Evolutionary conservation across 179 eudicot genomes (phyloP).

Genomic region (Corrigiola litoralis): DNA sequence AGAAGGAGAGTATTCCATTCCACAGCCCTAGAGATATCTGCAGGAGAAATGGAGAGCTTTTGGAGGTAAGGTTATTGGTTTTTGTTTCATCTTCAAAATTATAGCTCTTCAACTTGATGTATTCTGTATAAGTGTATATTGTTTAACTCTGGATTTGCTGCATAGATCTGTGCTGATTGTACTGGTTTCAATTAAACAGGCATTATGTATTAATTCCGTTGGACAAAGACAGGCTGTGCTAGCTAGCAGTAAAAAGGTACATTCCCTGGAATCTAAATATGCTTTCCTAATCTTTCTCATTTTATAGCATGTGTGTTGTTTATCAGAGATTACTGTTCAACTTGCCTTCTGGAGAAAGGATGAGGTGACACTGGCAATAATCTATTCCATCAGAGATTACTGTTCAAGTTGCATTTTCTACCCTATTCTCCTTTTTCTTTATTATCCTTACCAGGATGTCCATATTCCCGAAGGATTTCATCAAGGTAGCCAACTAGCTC

Average conservation of each 20-base stretch:
- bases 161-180: not conserved
- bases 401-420: too few relatives aligned
- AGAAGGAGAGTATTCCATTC: slow-evolving; percentile 42
- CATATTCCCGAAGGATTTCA: too few relatives aligned
- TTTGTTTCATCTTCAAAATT: slow-evolving; percentile 3
- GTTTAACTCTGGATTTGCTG: not conserved
- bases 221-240: slow-evolving; percentile 71
- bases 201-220: slow-evolving; percentile 74
- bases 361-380: too few relatives aligned
- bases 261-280: slow-evolving; percentile 5
- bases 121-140: not conserved
- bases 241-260: slow-evolving; percentile 86
- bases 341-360: too few relatives aligned
- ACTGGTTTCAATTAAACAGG: slow-evolving; percentile 46
- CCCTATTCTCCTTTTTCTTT: too few relatives aligned
- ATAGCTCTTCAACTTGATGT: not conserved
- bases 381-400: too few relatives aligned
- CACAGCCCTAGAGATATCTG: slow-evolving; percentile 66
- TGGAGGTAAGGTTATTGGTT: slow-evolving; percentile 54
- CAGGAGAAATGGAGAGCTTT: slow-evolving; percentile 75
- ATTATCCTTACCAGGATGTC: too few relatives aligned
- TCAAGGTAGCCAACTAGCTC: not conserved
- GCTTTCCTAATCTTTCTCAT: not conserved
- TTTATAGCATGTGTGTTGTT: not conserved
- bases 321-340: not conserved